Base-by-base conservation (phyloP, 148 eudicot genomes). In the Suaeda aralocaspica region DNA sequence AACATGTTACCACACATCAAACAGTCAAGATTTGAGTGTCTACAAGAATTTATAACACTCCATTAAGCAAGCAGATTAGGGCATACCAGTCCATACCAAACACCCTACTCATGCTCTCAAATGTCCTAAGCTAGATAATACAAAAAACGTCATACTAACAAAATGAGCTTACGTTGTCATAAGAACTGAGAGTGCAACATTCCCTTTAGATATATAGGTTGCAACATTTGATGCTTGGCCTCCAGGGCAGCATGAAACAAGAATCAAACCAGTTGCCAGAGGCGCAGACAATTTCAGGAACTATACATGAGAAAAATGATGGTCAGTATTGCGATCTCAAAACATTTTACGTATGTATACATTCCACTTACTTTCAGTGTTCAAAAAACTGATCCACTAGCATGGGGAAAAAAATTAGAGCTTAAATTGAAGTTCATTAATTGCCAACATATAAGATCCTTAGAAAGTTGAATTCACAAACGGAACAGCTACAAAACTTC, bases 181-280 rank as follows among this genome's bases (percentile, higher is more conserved):
- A 67, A 95, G 97, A 80, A 95, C 99, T 13, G 99, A 95, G 42
- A 95, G 97, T 51, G 99, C 99, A 73, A 95, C 99, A 71, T 95
- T 95, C 77, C 99, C 99, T 77, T 91, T 95, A 11, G 99, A 86
- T 67, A 95, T 95, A 74, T 91, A 95, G 22, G 99, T 95, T 55
- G 99, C 97, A 60, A 95, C 97, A 85, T 95, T 95, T 74, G 99
- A 95, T 76, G 99, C 97, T 78, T 95, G 99, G 71, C 97, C 99
- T 76, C 99, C 99, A 50, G 99, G 99, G 72, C 99, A 95, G 82
- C 99, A 95, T 31, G 99, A 91, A 52, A 95, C 99, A 80, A 95
- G 82, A 80, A 95, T 91, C 78, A 95, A 88, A 59, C 99, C 99
- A 72, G 99, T 95, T 48, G 99, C 99, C 41, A 95, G 93, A 72